These are phyloP conservation scores for Plasmodium gaboni DNA, from an alignment of 169 alveolate genomes.

Conservation along the genomic window DNA sequence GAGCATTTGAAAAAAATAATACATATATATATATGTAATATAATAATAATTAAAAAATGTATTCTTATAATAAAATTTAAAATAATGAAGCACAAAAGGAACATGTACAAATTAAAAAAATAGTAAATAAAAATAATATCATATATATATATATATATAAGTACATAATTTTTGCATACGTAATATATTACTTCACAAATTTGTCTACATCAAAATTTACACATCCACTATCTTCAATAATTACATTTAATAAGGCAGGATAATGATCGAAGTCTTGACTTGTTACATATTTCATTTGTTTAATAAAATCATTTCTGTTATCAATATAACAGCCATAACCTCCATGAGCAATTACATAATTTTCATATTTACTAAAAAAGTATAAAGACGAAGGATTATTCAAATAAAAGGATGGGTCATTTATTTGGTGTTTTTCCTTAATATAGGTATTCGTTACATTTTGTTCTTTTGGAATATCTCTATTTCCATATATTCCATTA, in stretches of 20 bases:
- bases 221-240: slow-evolving; percentile 29
- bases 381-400: slow-evolving; percentile 67
- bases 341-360: slow-evolving; percentile 64
- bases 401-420: slow-evolving; percentile 17
- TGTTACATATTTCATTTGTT: slow-evolving; percentile 37
- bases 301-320: slow-evolving; percentile 33
- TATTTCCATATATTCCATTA: slow-evolving; percentile 68
- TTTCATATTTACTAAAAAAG: slow-evolving; percentile 56
- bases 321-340: slow-evolving; percentile 70
- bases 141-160: not conserved
- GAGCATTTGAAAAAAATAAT: no score
- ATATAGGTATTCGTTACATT: not conserved
- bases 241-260: slow-evolving; percentile 51
- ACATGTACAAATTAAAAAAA: no score
- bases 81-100: not conserved
- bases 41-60: not conserved
- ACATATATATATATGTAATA: no score
- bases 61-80: not conserved
- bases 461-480: slow-evolving; percentile 9
- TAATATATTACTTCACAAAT: slow-evolving; percentile 17
- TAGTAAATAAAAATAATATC: no score
- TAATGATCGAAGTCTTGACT: slow-evolving; percentile 25
- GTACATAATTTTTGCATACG: not conserved
- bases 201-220: slow-evolving; percentile 48
- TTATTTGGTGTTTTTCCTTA: not conserved